Conservation (phyloP, 106 monocot species). For the Dendrobium chrysotoxum region DNA sequence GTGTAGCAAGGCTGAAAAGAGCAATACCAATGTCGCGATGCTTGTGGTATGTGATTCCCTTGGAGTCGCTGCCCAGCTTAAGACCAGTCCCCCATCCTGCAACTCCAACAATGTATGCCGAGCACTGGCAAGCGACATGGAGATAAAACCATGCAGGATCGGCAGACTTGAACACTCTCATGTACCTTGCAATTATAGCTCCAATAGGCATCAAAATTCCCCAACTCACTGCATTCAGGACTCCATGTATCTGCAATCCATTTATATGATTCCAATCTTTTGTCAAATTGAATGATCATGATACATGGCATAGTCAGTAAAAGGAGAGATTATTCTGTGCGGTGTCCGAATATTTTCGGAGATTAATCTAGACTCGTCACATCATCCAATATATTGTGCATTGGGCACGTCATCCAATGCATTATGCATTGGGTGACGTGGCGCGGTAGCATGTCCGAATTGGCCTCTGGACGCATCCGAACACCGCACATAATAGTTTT, state of each 20-base stretch:
- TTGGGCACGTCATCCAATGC: no score
- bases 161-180: slow-evolving; percentile 57
- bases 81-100: slow-evolving; percentile 87
- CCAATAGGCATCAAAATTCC: slow-evolving; percentile 77
- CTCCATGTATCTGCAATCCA: slow-evolving; percentile 64
- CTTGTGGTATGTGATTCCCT: slow-evolving; percentile 34
- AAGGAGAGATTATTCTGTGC: not conserved
- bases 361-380: no score
- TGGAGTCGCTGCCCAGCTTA: slow-evolving; percentile 76
- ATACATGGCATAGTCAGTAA: not conserved
- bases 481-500: no score
- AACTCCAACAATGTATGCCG: slow-evolving; percentile 74
- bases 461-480: no score
- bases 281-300: not conserved
- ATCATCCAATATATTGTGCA: no score
- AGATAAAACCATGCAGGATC: slow-evolving; percentile 97
- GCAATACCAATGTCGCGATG: slow-evolving; percentile 72
- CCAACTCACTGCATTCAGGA: slow-evolving; percentile 83
- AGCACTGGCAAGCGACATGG: slow-evolving; percentile 70
- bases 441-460: no score
- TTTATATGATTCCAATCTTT: not conserved
- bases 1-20: slow-evolving; percentile 73
- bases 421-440: no score
- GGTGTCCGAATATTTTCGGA: no score
- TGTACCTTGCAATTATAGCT: slow-evolving; percentile 65